Evolutionary conservation across 2,329 filamentous ascomycete species (phyloP).

Genomic region (Xylaria sp.): DNA sequence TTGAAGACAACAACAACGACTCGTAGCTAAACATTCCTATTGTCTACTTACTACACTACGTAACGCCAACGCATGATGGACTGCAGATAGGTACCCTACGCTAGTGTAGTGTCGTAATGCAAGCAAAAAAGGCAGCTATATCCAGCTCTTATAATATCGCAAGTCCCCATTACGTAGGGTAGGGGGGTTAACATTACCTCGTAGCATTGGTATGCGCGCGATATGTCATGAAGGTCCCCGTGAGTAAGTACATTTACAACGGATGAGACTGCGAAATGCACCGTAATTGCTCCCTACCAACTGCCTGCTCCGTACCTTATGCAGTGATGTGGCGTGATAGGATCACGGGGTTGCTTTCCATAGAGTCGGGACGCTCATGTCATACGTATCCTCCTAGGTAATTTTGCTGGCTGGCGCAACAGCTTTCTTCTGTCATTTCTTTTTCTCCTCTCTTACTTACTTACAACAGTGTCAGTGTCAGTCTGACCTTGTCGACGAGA

Average conservation of each 20-base stretch:
- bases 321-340: slow-evolving; percentile 8
- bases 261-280: background rate
- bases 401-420: background rate
- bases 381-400: background rate
- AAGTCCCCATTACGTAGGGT: too few species aligned
- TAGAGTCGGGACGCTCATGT: slow-evolving; percentile 1
- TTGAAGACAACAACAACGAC: background rate
- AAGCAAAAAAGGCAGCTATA: too few species aligned
- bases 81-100: background rate
- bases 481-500: background rate
- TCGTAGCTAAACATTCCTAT: background rate
- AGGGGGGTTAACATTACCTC: too few species aligned
- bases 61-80: background rate
- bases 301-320: background rate
- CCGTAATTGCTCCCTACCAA: background rate
- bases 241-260: background rate
- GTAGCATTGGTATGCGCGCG: too few species aligned
- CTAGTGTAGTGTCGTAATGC: too few species aligned
- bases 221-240: too few species aligned
- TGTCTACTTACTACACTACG: background rate
- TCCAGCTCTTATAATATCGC: too few species aligned
- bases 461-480: background rate
- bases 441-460: slow-evolving; percentile 1
- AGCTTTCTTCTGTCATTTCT: slow-evolving; percentile 22
- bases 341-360: slow-evolving; percentile 4